These are phyloP conservation scores for Mycena olivaceomarginata DNA, from an alignment of 768 basidiomycete species.

Conservation along the genomic window DNA sequence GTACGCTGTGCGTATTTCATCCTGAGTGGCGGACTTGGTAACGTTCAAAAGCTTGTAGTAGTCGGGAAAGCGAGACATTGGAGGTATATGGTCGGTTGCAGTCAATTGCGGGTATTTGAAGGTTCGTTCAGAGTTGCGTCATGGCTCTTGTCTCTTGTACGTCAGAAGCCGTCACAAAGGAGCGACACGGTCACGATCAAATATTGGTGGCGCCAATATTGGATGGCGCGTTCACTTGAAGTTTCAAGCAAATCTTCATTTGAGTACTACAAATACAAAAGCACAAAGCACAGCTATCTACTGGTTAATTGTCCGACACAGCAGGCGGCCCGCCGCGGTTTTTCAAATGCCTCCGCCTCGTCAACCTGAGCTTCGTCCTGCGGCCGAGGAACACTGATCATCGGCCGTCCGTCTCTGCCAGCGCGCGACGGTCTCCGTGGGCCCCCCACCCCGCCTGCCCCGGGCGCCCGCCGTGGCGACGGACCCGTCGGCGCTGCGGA, in stretches of 20 bases:
- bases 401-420: constrained; percentile 42
- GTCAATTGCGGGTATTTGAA: background rate
- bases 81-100: background rate
- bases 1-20: constrained; percentile 87
- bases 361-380: constrained; percentile 40
- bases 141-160: background rate
- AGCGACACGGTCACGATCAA: too few species aligned
- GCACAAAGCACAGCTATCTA: constrained; percentile 1
- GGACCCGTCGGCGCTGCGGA: constrained; percentile 49
- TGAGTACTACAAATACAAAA: constrained; percentile 18
- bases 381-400: constrained; percentile 54
- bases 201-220: too few species aligned
- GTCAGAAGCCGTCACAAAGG: background rate
- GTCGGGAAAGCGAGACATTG: constrained; percentile 87
- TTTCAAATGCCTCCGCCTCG: constrained; percentile 48
- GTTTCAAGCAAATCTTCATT: too few species aligned
- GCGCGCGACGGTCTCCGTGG: constrained; percentile 23
- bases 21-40: constrained; percentile 73
- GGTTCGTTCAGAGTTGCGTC: constrained; percentile 27
- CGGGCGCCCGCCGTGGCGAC: constrained; percentile 40
- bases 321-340: constrained; percentile 64
- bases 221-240: too few species aligned
- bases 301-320: background rate
- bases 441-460: background rate
- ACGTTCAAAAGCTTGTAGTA: constrained; percentile 83